phyloP scores from a whole-genome alignment of 2,329 filamentous ascomycete genomes.

The Alternaria tenuissima region DNA sequence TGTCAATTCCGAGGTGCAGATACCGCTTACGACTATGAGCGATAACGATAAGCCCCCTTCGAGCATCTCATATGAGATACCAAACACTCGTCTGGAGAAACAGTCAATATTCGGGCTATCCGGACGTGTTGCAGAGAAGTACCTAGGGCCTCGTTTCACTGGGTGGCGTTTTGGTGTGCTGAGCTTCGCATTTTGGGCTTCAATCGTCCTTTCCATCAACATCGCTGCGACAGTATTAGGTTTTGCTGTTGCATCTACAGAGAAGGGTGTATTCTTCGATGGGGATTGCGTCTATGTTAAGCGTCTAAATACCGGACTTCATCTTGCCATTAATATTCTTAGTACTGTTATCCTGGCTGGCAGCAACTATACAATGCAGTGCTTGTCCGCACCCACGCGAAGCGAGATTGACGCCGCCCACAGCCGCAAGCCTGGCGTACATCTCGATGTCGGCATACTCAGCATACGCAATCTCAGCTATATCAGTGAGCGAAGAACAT shows the following conservation, averaged over 20 bases:
- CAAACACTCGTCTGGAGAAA: neutral
- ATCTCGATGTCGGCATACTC: conserved; percentile 32
- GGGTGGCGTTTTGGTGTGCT: conserved; percentile 29
- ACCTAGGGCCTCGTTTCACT: conserved; percentile 14
- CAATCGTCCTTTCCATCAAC: neutral
- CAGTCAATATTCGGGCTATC: neutral
- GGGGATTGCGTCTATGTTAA: no score
- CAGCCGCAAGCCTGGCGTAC: conserved; percentile 26
- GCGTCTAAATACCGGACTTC: neutral
- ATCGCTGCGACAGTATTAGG: neutral
- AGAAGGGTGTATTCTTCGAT: no score
- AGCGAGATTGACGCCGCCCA: conserved; percentile 61
- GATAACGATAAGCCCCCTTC: neutral
- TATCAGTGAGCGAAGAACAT: neutral
- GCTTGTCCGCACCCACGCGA: conserved; percentile 60
- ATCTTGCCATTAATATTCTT: neutral
- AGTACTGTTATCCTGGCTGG: neutral
- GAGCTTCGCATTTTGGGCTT: conserved; percentile 16
- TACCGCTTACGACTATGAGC: neutral
- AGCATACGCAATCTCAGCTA: conserved; percentile 26
- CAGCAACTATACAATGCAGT: conserved; percentile 55
- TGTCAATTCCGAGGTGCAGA: neutral
- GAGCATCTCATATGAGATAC: neutral
- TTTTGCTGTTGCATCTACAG: neutral
- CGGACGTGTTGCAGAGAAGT: neutral